Percentiles rank a stretch among this genome's conserved stretches.
phyloP scores from a whole-genome alignment of 345 rosid species.

The Angophora floribunda region DNA sequence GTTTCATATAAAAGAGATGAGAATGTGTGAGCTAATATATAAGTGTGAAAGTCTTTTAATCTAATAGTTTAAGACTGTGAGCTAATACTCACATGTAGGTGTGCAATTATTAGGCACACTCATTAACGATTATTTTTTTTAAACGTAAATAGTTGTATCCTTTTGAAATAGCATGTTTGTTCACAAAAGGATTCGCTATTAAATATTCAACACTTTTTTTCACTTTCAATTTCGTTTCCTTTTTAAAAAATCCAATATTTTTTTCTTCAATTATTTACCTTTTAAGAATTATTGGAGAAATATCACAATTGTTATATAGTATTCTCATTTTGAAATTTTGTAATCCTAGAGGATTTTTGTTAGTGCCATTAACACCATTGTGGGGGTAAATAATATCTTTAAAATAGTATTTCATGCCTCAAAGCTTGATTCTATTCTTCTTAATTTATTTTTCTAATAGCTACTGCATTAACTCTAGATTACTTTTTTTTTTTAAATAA shows the following conservation, averaged over 20 bases:
- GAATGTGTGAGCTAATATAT: neutral
- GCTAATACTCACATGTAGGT: no score
- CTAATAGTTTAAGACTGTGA: neutral
- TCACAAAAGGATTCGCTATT: no score
- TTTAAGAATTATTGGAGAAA: neutral
- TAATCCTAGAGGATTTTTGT: no score
- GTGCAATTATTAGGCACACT: no score
- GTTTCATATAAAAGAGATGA: neutral
- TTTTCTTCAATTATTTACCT: no score
- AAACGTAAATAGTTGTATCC: no score
- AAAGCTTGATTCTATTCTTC: neutral
- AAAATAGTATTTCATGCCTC: neutral
- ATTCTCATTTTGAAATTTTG: neutral
- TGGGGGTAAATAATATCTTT: neutral
- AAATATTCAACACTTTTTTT: neutral
- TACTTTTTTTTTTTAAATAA: no score
- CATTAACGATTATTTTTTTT: no score
- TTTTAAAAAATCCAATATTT: neutral
- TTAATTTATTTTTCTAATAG: neutral
- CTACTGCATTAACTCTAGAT: neutral
- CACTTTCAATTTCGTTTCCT: no score
- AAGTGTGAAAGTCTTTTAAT: neutral
- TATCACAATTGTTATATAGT: no score
- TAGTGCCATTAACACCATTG: neutral
- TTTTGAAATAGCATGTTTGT: no score